These are phyloP conservation scores for Macadamia tetraphylla DNA, from an alignment of 164 flowering plant species.

Conservation along the genomic window DNA sequence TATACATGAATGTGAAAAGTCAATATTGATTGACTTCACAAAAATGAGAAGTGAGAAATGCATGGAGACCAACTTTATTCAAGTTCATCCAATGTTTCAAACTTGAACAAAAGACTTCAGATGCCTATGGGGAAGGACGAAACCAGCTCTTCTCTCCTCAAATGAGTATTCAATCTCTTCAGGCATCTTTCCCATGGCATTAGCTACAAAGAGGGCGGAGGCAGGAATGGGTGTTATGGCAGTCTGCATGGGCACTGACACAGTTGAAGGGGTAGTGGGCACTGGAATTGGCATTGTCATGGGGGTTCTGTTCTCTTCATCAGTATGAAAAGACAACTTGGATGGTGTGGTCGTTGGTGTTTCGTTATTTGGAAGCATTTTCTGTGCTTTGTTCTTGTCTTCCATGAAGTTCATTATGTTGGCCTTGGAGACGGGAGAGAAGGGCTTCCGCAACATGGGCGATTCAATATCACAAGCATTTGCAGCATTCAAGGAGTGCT, in stretches of 20 bases:
- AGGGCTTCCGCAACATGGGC: constrained; percentile 58
- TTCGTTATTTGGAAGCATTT: constrained; percentile 21
- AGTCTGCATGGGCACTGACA: constrained; percentile 72
- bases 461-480: constrained; percentile 44
- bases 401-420: constrained; percentile 32
- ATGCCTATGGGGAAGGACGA: constrained; percentile 13
- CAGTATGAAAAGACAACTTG: constrained; percentile 19
- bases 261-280: constrained; percentile 57
- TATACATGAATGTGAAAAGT: constrained; percentile 15
- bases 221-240: constrained; percentile 54
- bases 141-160: constrained; percentile 65
- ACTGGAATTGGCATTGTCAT: constrained; percentile 31
- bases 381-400: constrained; percentile 34
- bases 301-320: constrained; percentile 45
- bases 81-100: constrained; percentile 1
- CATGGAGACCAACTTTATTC: neutral
- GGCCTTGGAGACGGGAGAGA: constrained; percentile 67
- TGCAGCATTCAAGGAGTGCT: constrained; percentile 33
- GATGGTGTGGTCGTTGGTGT: constrained; percentile 34
- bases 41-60: neutral
- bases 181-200: neutral
- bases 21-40: constrained; percentile 20
- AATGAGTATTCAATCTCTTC: constrained; percentile 47
- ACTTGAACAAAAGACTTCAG: constrained; percentile 4
- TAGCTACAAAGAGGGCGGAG: constrained; percentile 7